Percentiles rank a stretch among this genome's conserved stretches.
phyloP scores from a whole-genome alignment of 768 basidiomycete genomes.

The Strobilomyces echinocephalus region DNA sequence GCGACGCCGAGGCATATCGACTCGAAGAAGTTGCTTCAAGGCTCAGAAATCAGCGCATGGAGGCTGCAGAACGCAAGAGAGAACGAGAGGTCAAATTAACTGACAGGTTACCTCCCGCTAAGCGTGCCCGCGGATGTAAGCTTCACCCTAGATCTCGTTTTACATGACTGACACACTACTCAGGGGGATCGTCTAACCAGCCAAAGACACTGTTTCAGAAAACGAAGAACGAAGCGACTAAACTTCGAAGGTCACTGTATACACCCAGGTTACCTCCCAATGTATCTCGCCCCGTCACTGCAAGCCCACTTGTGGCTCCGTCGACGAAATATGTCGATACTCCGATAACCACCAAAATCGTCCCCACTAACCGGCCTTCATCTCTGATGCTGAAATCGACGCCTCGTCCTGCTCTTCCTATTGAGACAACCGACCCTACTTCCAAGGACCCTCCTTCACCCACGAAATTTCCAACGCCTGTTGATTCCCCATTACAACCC shows the following conservation, averaged over 20 bases:
- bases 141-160: background rate
- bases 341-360: conserved; percentile 51
- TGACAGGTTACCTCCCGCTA: conserved; percentile 60
- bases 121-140: conserved; percentile 62
- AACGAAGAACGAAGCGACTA: conserved; percentile 65
- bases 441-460: conserved; percentile 26
- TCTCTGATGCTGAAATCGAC: conserved; percentile 8
- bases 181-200: conserved; percentile 38
- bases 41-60: conserved; percentile 61
- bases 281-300: conserved; percentile 34
- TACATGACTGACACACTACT: conserved; percentile 9
- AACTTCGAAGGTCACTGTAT: conserved; percentile 59
- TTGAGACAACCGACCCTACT: conserved; percentile 6
- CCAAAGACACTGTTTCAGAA: conserved; percentile 77
- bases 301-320: conserved; percentile 33
- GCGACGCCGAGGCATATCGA: conserved; percentile 56
- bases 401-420: conserved; percentile 33
- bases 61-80: conserved; percentile 70
- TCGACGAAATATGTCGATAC: conserved; percentile 28
- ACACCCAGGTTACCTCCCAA: conserved; percentile 50
- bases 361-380: conserved; percentile 37
- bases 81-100: conserved; percentile 74
- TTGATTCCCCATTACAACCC: conserved; percentile 15
- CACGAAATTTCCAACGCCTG: conserved; percentile 8
- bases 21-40: conserved; percentile 59